These are phyloP conservation scores for Biancaea sappan DNA, from an alignment of 306 rosid species.

Conservation along the genomic window DNA sequence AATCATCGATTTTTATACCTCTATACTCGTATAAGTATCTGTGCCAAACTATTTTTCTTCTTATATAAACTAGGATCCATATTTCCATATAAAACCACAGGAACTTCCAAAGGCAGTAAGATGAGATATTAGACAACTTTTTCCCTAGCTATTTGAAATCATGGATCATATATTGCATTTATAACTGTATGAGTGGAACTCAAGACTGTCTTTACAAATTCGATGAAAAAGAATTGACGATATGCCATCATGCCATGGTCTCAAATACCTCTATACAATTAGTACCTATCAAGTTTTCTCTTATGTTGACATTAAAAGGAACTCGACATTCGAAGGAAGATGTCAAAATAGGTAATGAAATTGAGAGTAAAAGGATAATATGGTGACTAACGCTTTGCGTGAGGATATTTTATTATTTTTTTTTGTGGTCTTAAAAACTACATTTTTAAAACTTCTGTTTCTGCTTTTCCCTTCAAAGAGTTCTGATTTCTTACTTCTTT, in stretches of 20 bases:
- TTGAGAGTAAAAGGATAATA: no score
- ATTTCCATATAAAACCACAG: not conserved
- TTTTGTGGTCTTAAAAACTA: no score
- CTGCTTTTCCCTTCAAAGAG: no score
- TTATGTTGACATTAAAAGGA: slow-evolving; percentile 1
- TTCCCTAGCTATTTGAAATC: not conserved
- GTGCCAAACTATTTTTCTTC: not conserved
- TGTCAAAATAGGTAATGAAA: no score
- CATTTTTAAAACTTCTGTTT: no score
- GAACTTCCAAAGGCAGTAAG: not conserved
- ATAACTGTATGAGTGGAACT: slow-evolving; percentile 19
- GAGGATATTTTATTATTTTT: no score
- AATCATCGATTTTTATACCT: not conserved
- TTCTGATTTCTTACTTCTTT: no score
- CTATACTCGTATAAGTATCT: not conserved
- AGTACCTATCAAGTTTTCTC: slow-evolving; percentile 32
- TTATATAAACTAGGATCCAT: no score
- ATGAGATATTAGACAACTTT: slow-evolving; percentile 1
- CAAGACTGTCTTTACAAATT: slow-evolving; percentile 41
- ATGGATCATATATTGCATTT: slow-evolving; percentile 23
- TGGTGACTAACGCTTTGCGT: no score
- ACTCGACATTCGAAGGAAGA: no score
- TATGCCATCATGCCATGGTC: slow-evolving; percentile 30
- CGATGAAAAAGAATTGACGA: slow-evolving; percentile 40
- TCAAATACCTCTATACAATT: slow-evolving; percentile 27